Percentiles rank a stretch among this genome's conserved stretches.
phyloP scores from a whole-genome alignment of 202 grass and related monocot species.

The Carex arenaria region DNA sequence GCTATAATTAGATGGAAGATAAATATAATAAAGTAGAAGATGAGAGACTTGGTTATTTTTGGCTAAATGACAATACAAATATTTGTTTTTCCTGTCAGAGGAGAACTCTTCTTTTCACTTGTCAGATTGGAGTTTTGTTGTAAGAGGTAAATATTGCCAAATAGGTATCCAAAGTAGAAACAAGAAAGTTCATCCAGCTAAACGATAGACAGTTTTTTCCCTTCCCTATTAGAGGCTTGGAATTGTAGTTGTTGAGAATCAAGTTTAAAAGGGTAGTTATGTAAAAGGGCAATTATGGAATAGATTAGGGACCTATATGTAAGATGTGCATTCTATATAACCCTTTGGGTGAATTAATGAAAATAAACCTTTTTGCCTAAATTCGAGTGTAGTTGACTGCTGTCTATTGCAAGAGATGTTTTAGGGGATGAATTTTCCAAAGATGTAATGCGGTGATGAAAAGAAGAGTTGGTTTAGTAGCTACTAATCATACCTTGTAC shows the following conservation, averaged over 20 bases:
- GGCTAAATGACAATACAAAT: neutral
- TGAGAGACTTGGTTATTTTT: neutral
- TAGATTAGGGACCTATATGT: too few species aligned
- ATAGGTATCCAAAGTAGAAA: neutral
- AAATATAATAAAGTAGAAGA: neutral
- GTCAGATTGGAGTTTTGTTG: neutral
- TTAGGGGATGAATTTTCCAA: neutral
- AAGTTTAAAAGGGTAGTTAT: too few species aligned
- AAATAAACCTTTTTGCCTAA: too few species aligned
- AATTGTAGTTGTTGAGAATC: neutral
- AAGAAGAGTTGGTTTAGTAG: neutral
- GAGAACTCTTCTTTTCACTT: neutral
- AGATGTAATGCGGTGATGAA: neutral
- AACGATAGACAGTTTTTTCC: neutral
- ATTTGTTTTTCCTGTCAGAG: neutral
- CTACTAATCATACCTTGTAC: neutral
- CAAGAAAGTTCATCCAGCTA: neutral
- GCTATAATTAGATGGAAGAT: neutral
- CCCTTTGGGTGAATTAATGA: too few species aligned
- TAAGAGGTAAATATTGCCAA: constrained; percentile 7
- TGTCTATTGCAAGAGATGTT: neutral
- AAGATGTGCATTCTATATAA: too few species aligned
- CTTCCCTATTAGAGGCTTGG: neutral
- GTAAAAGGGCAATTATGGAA: too few species aligned
- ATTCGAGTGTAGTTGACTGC: neutral